Evolutionary conservation across 441 rosid species (phyloP), one percentile per base, ranked within the genome.

Genomic region (Erysimum cheiri): DNA sequence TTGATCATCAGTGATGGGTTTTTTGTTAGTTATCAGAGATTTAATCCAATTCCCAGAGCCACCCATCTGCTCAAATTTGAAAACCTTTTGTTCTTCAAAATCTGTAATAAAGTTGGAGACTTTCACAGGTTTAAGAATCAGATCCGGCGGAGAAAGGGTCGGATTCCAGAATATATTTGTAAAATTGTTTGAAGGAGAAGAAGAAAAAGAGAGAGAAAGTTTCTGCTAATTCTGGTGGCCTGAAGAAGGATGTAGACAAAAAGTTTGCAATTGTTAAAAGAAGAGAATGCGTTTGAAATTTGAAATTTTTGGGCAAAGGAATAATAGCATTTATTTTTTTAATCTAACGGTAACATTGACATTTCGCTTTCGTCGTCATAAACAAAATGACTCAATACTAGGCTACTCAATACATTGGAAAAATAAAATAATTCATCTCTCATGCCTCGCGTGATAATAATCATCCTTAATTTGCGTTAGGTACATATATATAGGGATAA

Each of bases 21-120:
- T 87, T 57, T 81, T 95, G 63, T 71, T 77, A 40, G 80, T 56
- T 54, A 89, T 73, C 2, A 92, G 84, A 19, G 93, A 87, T 36
- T 81, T 92, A 5, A 92, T 64, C 97, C 98, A 94, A 44, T 84
- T 94, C 54, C 97, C 92, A 33, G 97, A 87, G 75, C 86, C 88
- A 69, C 96, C 99, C 99, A 94, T 93, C 61, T 53, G 50, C 64
- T 69, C 35, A 66, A 59, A 24, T 29, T 29, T n/a, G 54, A 3
- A 3, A 57, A 22, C 24, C 60, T 65, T 66, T 66, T 46, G 28
- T 14, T 73, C 54, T 59, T 59, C 67, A 40, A 33, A 48, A 49
- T 58, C 32, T 39, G 61, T 48, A 1, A 1, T 67, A 62, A 69
- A 55, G 79, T 63, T 63, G 35, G 36, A 75, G 67, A 63, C 75